These are phyloP conservation scores for Thamnidium elegans DNA, from an alignment of 192 early-diverging fungal species.

Conservation along the genomic window DNA sequence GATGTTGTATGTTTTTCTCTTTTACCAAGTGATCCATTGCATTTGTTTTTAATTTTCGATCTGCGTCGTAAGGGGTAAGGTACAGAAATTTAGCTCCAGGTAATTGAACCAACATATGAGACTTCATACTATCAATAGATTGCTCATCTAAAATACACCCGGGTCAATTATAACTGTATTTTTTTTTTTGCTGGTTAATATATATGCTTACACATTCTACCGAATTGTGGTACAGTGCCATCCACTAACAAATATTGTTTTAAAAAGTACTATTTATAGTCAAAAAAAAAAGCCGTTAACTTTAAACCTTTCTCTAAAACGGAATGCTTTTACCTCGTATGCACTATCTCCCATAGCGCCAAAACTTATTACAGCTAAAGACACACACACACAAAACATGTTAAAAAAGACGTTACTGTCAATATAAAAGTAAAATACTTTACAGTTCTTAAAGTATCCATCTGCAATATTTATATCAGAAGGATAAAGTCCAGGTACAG, in stretches of 20 bases:
- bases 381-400: background rate
- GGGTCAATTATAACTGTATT: too few species aligned
- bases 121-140: slow-evolving; percentile 28
- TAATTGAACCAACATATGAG: slow-evolving; percentile 18
- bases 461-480: slow-evolving; percentile 36
- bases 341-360: slow-evolving; percentile 50
- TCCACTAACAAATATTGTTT: slow-evolving; percentile 49
- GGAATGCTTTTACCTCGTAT: slow-evolving; percentile 43
- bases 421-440: background rate
- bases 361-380: slow-evolving; percentile 27
- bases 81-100: slow-evolving; percentile 17
- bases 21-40: slow-evolving; percentile 33
- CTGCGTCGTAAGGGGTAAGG: slow-evolving; percentile 9
- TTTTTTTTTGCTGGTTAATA: too few species aligned
- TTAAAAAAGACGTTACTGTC: background rate
- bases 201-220: slow-evolving; percentile 22
- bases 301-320: background rate
- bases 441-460: slow-evolving; percentile 18
- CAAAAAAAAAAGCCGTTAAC: too few species aligned
- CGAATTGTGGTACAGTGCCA: slow-evolving; percentile 15
- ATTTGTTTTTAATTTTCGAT: background rate
- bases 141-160: slow-evolving; percentile 18
- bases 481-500: slow-evolving; percentile 58
- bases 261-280: slow-evolving; percentile 44
- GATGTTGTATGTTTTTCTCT: background rate